Percentiles rank a stretch among this genome's conserved stretches.
Conservation (phyloP, 108 stramenopile genomes). For the Aureococcus anophagefferens region DNA sequence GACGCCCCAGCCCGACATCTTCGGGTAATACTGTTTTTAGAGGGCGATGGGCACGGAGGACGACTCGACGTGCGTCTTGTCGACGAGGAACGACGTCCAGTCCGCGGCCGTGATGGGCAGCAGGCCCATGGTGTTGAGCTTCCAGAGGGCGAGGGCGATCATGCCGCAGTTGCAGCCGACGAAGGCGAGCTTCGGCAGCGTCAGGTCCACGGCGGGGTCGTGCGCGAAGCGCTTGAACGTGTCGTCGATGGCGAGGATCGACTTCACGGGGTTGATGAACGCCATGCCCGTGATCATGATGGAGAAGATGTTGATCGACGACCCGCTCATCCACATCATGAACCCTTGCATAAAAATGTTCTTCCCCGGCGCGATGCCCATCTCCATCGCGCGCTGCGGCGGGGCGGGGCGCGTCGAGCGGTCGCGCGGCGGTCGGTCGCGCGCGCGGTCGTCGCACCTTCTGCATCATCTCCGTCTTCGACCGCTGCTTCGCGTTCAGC, state of each 20-base stretch:
- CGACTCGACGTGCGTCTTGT: slow-evolving; percentile 18
- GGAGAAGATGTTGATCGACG: slow-evolving; percentile 14
- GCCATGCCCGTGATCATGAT: slow-evolving; percentile 23
- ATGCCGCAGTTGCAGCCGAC: slow-evolving; percentile 23
- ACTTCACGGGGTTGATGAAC: slow-evolving; percentile 16
- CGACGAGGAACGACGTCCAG: slow-evolving; percentile 28
- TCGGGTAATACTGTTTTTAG: not conserved
- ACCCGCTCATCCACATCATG: slow-evolving; percentile 26
- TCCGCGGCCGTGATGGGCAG: slow-evolving; percentile 36
- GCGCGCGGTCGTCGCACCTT: too few species aligned
- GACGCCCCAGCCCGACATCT: slow-evolving; percentile 26
- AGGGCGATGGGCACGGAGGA: slow-evolving; percentile 14
- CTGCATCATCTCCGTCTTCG: slow-evolving; percentile 2
- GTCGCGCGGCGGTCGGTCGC: not conserved
- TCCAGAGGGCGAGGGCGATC: slow-evolving; percentile 28
- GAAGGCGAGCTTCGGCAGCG: slow-evolving; percentile 23
- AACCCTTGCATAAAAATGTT: slow-evolving; percentile 5
- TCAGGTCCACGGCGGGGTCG: not conserved
- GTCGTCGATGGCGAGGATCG: slow-evolving; percentile 2
- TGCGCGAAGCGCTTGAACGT: not conserved
- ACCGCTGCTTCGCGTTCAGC: slow-evolving; percentile 12
- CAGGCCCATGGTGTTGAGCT: slow-evolving; percentile 36
- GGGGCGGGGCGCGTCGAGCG: not conserved
- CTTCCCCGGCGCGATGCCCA: not conserved
- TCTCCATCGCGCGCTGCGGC: not conserved